Evolutionary conservation across 2,329 filamentous ascomycete species (phyloP), one percentile per base, ranked within the genome.

Genomic region (Pestalotiopsis sp.): DNA sequence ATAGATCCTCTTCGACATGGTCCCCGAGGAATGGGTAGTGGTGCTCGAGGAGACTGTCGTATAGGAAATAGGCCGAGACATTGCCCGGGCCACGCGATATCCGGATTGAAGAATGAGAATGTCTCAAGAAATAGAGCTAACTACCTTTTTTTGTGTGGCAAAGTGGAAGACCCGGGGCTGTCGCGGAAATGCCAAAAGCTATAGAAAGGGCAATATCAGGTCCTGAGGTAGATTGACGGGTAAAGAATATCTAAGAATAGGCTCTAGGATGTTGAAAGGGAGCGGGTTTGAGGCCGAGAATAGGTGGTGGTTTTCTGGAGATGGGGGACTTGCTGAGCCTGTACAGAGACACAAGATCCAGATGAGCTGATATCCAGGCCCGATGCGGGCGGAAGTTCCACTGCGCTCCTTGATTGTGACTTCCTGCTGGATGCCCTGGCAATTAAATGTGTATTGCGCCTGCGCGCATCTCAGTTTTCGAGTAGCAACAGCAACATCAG

Each of bases 21-120:
- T 38, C 24, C 63, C 30, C 44, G 22, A 35, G 52, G 63, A 65
- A 65, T 65, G 63, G 13, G 22, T 17, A 5, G 5, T 39, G 40
- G 63, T 65, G 40, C 20, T 44, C 30, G 35, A 65, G 63, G 63
- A 13, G 63, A 65, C 63, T 22, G 35, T 57, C n/a, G 35, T 14
- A 38, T 39, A 39, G 61, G 48, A 61, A 61, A 35, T 58, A 30
- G 22, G 9, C 20, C 10, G 22, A 58, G 56, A 58, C 56, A 58
- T 58, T 26, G 22, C 13, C 56, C 20, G 5, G 22, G 56, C 56
- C 56, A 26, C 56, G 56, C 26, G 56, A 35, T 58, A 35, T 26
- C 22, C 56, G 56, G 26, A 35, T 14, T 3, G 6, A 58, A 58
- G 56, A 58, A 52, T 52, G 44, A 52, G 44, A n/a, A 52, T 52